Percentiles rank a stretch among this genome's conserved stretches.
phyloP scores from a whole-genome alignment of 306 rosid species.

The Cucumis melo region DNA sequence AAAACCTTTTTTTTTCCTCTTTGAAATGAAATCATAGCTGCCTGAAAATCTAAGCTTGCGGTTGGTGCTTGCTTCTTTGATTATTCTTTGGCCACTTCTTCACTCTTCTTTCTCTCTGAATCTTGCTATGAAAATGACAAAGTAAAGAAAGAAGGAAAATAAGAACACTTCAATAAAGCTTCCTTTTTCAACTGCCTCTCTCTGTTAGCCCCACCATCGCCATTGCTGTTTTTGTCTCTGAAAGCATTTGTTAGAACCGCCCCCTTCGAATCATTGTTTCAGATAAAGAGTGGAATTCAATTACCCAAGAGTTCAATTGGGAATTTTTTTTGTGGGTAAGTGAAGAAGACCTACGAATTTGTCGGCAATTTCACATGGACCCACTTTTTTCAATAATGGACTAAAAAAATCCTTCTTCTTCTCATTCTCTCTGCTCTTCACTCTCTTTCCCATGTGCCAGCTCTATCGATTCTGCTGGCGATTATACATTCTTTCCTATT shows the following conservation, averaged over 20 bases:
- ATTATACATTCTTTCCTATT: neutral
- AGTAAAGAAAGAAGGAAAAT: neutral
- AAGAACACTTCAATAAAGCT: constrained; percentile 1
- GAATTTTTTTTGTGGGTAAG: constrained; percentile 3
- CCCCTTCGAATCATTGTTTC: constrained; percentile 1
- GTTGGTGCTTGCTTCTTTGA: constrained; percentile 25
- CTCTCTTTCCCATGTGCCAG: constrained; percentile 41
- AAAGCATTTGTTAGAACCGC: neutral
- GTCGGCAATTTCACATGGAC: constrained; percentile 42
- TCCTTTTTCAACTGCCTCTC: neutral
- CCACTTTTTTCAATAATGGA: constrained; percentile 34
- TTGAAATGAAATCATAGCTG: neutral
- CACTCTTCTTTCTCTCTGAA: constrained; percentile 7
- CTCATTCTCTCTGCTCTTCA: constrained; percentile 2
- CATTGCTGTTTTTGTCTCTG: neutral
- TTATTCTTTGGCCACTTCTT: constrained; percentile 42
- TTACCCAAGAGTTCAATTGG: neutral
- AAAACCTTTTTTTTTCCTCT: neutral
- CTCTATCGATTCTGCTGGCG: constrained; percentile 23
- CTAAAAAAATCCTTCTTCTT: constrained; percentile 14
- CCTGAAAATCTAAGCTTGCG: neutral
- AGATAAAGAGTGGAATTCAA: neutral
- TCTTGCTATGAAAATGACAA: constrained; percentile 28
- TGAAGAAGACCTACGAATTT: neutral
- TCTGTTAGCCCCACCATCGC: constrained; percentile 2